Base-by-base conservation (phyloP, 2,329 filamentous ascomycete genomes). In the Aureobasidium lini region DNA sequence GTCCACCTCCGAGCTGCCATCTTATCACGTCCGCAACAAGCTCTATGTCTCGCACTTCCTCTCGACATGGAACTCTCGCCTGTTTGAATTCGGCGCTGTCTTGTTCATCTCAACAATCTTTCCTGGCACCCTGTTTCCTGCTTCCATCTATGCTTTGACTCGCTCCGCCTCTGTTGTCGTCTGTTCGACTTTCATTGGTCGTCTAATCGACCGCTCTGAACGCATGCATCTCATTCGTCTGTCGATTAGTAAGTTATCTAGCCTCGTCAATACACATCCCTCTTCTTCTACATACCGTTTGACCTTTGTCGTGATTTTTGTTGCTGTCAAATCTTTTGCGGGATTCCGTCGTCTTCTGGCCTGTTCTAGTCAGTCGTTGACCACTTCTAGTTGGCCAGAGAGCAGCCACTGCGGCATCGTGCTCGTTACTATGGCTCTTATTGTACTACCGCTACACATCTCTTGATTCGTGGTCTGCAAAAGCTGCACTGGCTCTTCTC, bases 91-190 rank as follows among this genome's bases (percentile, higher is more conserved):
- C 61, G 76, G 75, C 36, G 74, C 77, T n/a, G 74, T 79, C 11
- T 70, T 80, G 11, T 80, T 79, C 64, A 69, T 80, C 0, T 75
- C 76, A 2, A 63, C 68, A 4, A 74, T 78, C 34, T 79, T 73
- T 50, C 76, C 76, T 0, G 65, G 76, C 0, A 88, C 85, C 0
- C 73, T 90, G 23, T 76, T 87, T 23, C 86, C 83, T 37, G 78
- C 85, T 59, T 89, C 86, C 0, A 72, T 86, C n/a, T 90, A 90
- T 66, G 87, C 87, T 0, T 72, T 90, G 6, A 74, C 79, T 5
- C 81, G 87, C 23, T 78, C 81, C 6, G 71, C 77, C 0, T 76
- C 83, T 0, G 84, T 84, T 0, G 79, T 86, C 4, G 31, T 84
- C 0, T 72, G 88, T 6, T 81, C 85, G 0, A 80, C 82, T 11